These are phyloP conservation scores for Cytospora mali DNA, from an alignment of 2,329 filamentous ascomycete species.

Conservation along the genomic window DNA sequence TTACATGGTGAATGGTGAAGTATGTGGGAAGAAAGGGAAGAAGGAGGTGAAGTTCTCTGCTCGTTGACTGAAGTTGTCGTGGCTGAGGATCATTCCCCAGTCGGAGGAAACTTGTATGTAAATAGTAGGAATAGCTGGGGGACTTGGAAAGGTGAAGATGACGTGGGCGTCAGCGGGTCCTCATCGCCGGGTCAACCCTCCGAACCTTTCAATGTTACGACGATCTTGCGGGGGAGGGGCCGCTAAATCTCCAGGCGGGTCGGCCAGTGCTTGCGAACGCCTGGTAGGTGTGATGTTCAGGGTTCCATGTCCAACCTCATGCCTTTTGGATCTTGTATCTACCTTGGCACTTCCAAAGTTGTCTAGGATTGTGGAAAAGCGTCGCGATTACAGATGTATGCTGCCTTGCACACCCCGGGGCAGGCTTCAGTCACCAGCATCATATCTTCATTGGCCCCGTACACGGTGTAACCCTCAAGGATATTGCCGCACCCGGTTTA, in stretches of 20 bases:
- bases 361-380: too few species aligned
- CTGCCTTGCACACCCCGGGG: too few species aligned
- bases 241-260: not conserved
- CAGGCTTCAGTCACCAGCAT: too few species aligned
- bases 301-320: too few species aligned
- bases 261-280: not conserved
- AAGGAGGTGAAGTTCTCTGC: not conserved
- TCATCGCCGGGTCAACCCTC: not conserved
- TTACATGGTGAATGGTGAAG: not conserved
- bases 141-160: not conserved
- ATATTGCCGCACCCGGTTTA: too few species aligned
- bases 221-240: not conserved
- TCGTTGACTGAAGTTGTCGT: not conserved
- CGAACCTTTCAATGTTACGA: not conserved
- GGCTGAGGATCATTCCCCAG: not conserved
- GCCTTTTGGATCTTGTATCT: too few species aligned
- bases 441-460: too few species aligned
- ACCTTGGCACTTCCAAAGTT: too few species aligned
- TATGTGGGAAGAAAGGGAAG: not conserved
- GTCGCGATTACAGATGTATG: too few species aligned
- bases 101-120: not conserved
- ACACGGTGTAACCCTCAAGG: too few species aligned
- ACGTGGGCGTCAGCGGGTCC: not conserved
- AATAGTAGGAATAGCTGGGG: not conserved
- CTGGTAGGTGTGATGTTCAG: too few species aligned